These are phyloP conservation scores for Verticillium albo-atrum DNA, from an alignment of 2,329 filamentous ascomycete genomes.

Conservation along the genomic window DNA sequence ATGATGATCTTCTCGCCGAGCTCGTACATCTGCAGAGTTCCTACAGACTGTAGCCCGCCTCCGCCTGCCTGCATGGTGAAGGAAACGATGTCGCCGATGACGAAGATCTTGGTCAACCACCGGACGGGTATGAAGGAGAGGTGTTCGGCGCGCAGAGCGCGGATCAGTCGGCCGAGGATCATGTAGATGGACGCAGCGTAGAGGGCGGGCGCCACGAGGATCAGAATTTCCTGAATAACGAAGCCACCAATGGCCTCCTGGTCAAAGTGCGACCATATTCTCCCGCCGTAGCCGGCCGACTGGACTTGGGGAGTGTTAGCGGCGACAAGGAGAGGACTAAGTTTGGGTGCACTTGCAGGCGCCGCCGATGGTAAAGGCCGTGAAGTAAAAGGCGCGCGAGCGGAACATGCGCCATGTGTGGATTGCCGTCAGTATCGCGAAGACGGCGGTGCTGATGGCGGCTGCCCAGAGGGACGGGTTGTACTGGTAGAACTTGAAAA, in stretches of 20 bases:
- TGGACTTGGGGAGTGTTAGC: constrained; percentile 9
- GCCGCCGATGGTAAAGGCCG: constrained; percentile 9
- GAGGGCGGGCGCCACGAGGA: constrained; percentile 15
- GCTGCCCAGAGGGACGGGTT: constrained; percentile 9
- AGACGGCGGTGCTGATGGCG: constrained; percentile 3
- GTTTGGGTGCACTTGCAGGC: constrained; percentile 13
- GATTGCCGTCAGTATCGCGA: constrained; percentile 1
- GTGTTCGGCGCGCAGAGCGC: constrained; percentile 15
- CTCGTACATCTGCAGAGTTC: constrained; percentile 7
- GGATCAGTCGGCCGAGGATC: constrained; percentile 26
- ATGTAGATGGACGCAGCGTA: constrained; percentile 14
- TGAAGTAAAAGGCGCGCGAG: constrained; percentile 9
- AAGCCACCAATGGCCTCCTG: constrained; percentile 10
- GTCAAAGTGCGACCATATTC: constrained; percentile 13
- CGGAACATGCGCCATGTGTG: constrained; percentile 7
- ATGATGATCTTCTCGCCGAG: constrained; percentile 43
- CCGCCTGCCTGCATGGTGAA: constrained; percentile 37
- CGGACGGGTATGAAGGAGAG: constrained; percentile 12
- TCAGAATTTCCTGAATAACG: constrained; percentile 17
- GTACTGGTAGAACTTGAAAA: constrained; percentile 13
- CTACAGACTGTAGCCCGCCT: constrained; percentile 21
- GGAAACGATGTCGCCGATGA: constrained; percentile 38
- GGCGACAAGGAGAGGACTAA: constrained; percentile 37
- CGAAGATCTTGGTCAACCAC: constrained; percentile 42
- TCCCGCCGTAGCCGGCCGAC: constrained; percentile 16